Evolutionary conservation across 2,329 filamentous ascomycete species (phyloP), one percentile per base, ranked within the genome.

Genomic region (Sordariomycetes sp.): DNA sequence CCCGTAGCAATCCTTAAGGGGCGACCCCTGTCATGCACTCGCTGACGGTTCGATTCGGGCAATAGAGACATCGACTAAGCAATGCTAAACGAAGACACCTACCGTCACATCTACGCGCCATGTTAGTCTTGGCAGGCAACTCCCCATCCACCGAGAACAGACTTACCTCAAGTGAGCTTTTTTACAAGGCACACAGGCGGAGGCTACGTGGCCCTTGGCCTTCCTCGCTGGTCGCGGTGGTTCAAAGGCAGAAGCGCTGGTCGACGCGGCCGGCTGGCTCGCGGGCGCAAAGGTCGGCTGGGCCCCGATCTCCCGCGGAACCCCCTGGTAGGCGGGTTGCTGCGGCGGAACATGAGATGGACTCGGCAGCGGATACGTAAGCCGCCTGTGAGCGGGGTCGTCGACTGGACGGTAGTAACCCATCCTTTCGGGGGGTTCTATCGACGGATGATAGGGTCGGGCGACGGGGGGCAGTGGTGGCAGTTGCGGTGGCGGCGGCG

Each of bases 151-250:
- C 22, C 20, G 22, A 22, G 17, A 53, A 56, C 2, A 53, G 54
- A 63, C 74, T 66, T 71, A 84, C 81, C 82, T 77, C 61, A 94
- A 77, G 78, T 94, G 89, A 42, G 89, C 89, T 69, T 83, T 84
- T 68, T 92, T 92, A 73, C 89, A 94, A 60, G 90, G 89, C 62
- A 92, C 85, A 67, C 89, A 94, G 28, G 89, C 89, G 39, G 87
- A 91, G 55, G 87, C 87, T 56, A 92, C 89, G 72, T 94, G 89
- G 15, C 87, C 86, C 67, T 90, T 90, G 6, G 85, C 84, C 68
- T 86, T 86, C 62, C 83, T 76, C 61, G 84, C 81, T 7, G 80
- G 74, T 63, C 82, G 85, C 1, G 81, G 79, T 45, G 81, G 82
- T 12, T 74, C 70, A 61, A 76, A 78, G 2, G 45, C 22, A 3